Evolutionary conservation across 768 basidiomycete genomes (phyloP).

Genomic region (Mycena latifolia): DNA sequence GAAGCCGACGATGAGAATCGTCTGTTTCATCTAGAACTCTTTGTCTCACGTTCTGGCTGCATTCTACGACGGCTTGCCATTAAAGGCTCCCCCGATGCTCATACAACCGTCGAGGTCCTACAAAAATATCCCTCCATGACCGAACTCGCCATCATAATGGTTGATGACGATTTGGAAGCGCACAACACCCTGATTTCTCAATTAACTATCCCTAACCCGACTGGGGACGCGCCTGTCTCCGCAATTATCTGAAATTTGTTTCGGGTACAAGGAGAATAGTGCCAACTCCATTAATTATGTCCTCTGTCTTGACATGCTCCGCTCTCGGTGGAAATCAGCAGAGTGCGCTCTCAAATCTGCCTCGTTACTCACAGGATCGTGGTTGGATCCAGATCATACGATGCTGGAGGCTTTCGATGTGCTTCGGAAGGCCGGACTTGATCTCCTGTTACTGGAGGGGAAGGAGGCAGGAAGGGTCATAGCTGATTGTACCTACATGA

Average conservation of each 20-base stretch:
- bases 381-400: not conserved
- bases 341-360: not conserved
- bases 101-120: not conserved
- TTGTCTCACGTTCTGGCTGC: not conserved
- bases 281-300: not conserved
- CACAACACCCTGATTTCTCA: not conserved
- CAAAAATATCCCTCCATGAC: not conserved
- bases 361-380: not conserved
- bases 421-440: not conserved
- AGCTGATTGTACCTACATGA: no score
- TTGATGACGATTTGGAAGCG: no score
- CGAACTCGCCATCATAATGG: not conserved
- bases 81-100: no score
- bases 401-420: not conserved
- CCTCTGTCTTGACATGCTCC: conserved; percentile 3
- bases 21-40: not conserved
- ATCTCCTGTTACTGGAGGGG: not conserved
- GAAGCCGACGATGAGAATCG: not conserved
- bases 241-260: not conserved
- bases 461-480: no score
- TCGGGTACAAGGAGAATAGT: not conserved
- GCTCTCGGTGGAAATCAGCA: not conserved
- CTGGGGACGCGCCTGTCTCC: not conserved
- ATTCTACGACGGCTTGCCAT: not conserved
- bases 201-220: not conserved